These are phyloP conservation scores for Hirschfeldia incana DNA, from an alignment of 345 rosid genomes.

Conservation along the genomic window DNA sequence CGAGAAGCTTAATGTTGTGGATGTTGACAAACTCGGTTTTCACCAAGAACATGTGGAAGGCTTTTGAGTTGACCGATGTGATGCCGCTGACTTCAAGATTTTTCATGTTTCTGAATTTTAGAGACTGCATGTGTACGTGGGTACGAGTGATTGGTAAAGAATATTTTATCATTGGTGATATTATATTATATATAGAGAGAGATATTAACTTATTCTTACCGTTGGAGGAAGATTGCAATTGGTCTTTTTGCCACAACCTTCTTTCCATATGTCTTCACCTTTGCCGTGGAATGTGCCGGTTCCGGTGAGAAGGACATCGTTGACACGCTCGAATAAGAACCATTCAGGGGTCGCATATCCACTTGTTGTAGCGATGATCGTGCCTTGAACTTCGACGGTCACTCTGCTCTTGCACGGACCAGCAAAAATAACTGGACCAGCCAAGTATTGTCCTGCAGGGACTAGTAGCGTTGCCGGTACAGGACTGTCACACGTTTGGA, in stretches of 20 bases:
- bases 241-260: constrained; percentile 38
- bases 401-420: constrained; percentile 61
- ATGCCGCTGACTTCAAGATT: constrained; percentile 41
- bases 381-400: constrained; percentile 50
- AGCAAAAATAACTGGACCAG: constrained; percentile 49
- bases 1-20: constrained; percentile 43
- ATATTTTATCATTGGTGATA: not conserved
- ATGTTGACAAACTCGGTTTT: constrained; percentile 23
- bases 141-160: not conserved
- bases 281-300: constrained; percentile 62
- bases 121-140: constrained; percentile 39
- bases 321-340: constrained; percentile 50
- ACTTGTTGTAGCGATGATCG: constrained; percentile 44
- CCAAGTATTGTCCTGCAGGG: constrained; percentile 50
- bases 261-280: constrained; percentile 53
- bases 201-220: constrained; percentile 34
- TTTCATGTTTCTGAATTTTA: constrained; percentile 42
- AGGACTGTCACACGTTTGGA: constrained; percentile 45
- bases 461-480: constrained; percentile 52
- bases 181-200: not conserved
- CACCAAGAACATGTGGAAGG: constrained; percentile 53
- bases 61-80: constrained; percentile 50
- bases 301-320: constrained; percentile 51
- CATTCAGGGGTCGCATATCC: constrained; percentile 43
- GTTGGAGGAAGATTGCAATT: constrained; percentile 49